phyloP scores from a whole-genome alignment of 1,139 yeast genomes.

The Debaryomycetaceae sp. region DNA sequence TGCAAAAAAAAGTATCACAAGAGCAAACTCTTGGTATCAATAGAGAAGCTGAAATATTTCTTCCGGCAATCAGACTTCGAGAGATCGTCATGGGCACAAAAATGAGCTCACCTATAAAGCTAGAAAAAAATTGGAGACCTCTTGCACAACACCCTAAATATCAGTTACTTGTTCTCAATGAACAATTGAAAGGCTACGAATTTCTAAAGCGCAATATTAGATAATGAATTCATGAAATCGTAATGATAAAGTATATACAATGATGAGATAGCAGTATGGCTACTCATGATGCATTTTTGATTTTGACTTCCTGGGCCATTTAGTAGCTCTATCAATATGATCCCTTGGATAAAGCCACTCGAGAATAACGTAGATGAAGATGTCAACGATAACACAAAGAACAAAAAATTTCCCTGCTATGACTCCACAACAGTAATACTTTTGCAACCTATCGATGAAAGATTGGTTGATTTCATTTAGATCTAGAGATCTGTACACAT shows the following conservation, averaged over 20 bases:
- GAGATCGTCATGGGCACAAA: neutral
- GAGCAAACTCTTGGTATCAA: no score
- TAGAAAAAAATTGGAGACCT: conserved; percentile 16
- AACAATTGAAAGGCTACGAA: conserved; percentile 3
- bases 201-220: neutral
- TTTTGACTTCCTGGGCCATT: conserved; percentile 60
- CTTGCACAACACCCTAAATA: conserved; percentile 18
- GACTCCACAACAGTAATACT: conserved; percentile 70
- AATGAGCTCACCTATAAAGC: neutral
- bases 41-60: neutral
- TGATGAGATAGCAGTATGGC: conserved; percentile 6
- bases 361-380: conserved; percentile 56
- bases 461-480: conserved; percentile 43
- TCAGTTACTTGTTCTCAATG: conserved; percentile 12
- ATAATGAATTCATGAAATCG: conserved; percentile 3
- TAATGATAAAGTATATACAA: neutral
- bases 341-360: conserved; percentile 70
- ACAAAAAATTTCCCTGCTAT: conserved; percentile 85
- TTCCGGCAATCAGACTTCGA: neutral
- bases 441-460: conserved; percentile 46
- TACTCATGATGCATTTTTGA: neutral
- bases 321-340: conserved; percentile 65
- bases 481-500: conserved; percentile 65
- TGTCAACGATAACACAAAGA: conserved; percentile 75
- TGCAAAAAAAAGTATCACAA: neutral